Conservation (phyloP, 2,329 filamentous ascomycete genomes). For the Ascochyta fabae region DNA sequence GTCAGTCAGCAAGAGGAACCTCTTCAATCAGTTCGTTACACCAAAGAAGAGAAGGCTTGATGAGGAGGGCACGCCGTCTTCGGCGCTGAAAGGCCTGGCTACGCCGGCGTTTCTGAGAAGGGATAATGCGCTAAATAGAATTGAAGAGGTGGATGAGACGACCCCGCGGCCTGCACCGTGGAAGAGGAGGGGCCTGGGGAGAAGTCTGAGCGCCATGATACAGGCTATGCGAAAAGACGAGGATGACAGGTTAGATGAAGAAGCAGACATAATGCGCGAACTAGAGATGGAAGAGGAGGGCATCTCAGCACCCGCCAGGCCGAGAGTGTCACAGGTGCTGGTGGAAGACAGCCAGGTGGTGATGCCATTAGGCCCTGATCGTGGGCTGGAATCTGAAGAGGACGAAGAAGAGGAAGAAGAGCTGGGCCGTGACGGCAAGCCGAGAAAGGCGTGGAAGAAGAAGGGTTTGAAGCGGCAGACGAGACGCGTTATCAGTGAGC, state of each 20-base stretch:
- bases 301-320: conserved; percentile 31
- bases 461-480: conserved; percentile 84
- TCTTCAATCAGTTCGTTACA: conserved; percentile 70
- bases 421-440: conserved; percentile 63
- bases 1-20: conserved; percentile 65
- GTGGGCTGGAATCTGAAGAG: conserved; percentile 62
- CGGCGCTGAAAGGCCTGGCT: conserved; percentile 56
- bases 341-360: conserved; percentile 53
- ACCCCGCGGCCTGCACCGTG: conserved; percentile 49
- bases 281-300: conserved; percentile 60
- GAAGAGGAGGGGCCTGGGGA: conserved; percentile 59
- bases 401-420: conserved; percentile 55
- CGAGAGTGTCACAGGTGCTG: conserved; percentile 42
- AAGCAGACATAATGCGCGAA: conserved; percentile 76
- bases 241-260: conserved; percentile 66
- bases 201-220: conserved; percentile 77
- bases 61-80: conserved; percentile 47
- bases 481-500: conserved; percentile 64
- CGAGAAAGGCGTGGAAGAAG: conserved; percentile 75
- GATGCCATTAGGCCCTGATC: conserved; percentile 56
- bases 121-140: conserved; percentile 56
- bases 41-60: conserved; percentile 57
- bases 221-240: conserved; percentile 69
- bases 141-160: conserved; percentile 61
- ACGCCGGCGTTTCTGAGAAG: conserved; percentile 75